Evolutionary conservation across 2,329 filamentous ascomycete genomes (phyloP).

Genomic region (Trichoderma sp.): DNA sequence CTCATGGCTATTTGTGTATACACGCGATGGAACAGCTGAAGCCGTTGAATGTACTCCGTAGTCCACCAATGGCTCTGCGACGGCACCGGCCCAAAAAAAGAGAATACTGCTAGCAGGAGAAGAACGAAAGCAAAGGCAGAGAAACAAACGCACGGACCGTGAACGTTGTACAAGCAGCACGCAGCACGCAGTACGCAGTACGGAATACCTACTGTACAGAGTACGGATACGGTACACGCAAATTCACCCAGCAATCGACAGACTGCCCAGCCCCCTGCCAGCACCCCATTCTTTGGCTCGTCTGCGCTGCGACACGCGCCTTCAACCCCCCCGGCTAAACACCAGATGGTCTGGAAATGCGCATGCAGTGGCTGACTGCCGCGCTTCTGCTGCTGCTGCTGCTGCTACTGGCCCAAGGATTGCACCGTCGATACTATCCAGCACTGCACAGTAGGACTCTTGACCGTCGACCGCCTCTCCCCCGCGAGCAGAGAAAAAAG

Average conservation of each 20-base stretch:
- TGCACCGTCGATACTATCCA: background rate
- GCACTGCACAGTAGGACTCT: too few relatives aligned
- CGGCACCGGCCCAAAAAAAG: too few relatives aligned
- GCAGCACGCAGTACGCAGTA: background rate
- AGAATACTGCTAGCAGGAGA: too few relatives aligned
- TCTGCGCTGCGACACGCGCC: constrained; percentile 24
- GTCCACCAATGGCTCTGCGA: too few relatives aligned
- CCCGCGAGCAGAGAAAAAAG: background rate
- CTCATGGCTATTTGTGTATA: background rate
- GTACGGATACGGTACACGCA: background rate
- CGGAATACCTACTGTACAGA: background rate
- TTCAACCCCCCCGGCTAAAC: background rate
- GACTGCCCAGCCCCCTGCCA: constrained; percentile 9
- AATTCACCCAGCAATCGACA: background rate
- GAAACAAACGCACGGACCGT: constrained; percentile 20
- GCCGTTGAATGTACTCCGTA: too few relatives aligned
- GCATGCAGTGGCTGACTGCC: constrained; percentile 15
- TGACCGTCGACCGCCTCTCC: background rate
- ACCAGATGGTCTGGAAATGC: constrained; percentile 1
- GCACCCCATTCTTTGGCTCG: constrained; percentile 20
- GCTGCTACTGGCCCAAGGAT: background rate
- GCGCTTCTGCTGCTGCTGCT: background rate
- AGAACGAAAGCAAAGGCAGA: too few relatives aligned
- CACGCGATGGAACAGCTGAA: background rate
- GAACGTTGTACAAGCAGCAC: background rate